Evolutionary conservation across 2,329 filamentous ascomycete genomes (phyloP).

Genomic region (Bipolaris zeicola): DNA sequence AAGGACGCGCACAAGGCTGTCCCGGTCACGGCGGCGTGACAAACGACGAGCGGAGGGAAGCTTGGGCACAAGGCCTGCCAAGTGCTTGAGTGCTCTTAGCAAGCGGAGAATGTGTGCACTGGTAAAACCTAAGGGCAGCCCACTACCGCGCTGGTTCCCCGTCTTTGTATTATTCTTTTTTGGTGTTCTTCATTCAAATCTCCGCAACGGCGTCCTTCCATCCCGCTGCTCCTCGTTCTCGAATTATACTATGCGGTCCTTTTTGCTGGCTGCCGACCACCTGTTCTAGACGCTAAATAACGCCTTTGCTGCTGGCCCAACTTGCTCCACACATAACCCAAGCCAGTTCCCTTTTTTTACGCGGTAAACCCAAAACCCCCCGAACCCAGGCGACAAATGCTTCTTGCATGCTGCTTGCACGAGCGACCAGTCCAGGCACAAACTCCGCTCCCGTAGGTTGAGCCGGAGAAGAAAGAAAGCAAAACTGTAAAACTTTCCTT

Average conservation of each 20-base stretch:
- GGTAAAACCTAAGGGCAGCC: constrained; percentile 9
- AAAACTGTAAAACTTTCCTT: background rate
- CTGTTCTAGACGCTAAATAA: background rate
- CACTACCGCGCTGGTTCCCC: background rate
- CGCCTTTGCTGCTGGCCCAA: background rate
- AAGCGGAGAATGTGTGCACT: constrained; percentile 10
- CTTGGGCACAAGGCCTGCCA: constrained; percentile 7
- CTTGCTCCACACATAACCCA: background rate
- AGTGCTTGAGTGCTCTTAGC: constrained; percentile 17
- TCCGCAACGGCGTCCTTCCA: background rate
- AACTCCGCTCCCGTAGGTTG: background rate
- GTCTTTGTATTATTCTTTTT: background rate
- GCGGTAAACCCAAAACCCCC: background rate
- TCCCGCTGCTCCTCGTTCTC: background rate
- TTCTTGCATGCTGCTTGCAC: background rate
- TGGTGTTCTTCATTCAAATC: background rate
- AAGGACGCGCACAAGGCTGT: background rate
- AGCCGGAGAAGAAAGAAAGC: background rate
- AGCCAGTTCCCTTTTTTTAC: background rate
- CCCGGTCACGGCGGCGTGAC: constrained; percentile 1
- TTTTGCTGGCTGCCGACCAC: background rate
- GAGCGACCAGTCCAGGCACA: background rate
- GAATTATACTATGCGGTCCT: background rate
- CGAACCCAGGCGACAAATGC: background rate
- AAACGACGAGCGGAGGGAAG: constrained; percentile 7